Evolutionary conservation across 2,329 filamentous ascomycete species (phyloP).

Genomic region (Fusarium papillatum): DNA sequence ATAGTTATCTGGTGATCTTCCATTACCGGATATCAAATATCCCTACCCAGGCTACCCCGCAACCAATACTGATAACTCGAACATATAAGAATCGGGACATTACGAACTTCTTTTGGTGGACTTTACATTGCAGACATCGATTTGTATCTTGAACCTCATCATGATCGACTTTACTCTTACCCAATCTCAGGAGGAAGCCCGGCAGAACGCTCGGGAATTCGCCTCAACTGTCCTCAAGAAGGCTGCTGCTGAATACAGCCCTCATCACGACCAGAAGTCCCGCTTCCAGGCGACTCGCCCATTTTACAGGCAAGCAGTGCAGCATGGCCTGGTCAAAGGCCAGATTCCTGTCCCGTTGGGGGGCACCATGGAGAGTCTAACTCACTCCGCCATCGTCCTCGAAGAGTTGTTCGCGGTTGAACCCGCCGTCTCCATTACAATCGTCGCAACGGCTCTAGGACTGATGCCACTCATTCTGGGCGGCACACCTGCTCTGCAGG

Average conservation of each 20-base stretch:
- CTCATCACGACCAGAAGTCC: neutral
- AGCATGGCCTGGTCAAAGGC: constrained; percentile 55
- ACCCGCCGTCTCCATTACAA: constrained; percentile 61
- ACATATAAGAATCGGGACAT: neutral
- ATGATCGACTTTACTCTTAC: constrained; percentile 2
- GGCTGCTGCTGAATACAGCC: neutral
- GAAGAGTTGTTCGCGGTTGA: constrained; percentile 68
- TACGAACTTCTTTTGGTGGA: neutral
- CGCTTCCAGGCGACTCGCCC: constrained; percentile 9
- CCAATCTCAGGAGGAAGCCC: neutral
- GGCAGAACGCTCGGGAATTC: neutral
- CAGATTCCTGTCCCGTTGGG: constrained; percentile 60
- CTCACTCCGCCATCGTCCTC: constrained; percentile 63
- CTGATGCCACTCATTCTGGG: constrained; percentile 63
- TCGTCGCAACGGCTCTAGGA: constrained; percentile 65
- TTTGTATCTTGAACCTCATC: neutral
- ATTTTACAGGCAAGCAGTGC: neutral
- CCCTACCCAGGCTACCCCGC: neutral
- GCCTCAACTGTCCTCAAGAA: neutral
- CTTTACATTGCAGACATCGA: neutral
- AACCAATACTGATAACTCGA: neutral
- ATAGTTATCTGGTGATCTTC: neutral
- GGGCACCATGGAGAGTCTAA: constrained; percentile 57
- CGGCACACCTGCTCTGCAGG: constrained; percentile 54
- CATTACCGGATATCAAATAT: neutral